Base-by-base conservation (phyloP, 1,284 basidiomycete species). In the Spongispora temasekensis region DNA sequence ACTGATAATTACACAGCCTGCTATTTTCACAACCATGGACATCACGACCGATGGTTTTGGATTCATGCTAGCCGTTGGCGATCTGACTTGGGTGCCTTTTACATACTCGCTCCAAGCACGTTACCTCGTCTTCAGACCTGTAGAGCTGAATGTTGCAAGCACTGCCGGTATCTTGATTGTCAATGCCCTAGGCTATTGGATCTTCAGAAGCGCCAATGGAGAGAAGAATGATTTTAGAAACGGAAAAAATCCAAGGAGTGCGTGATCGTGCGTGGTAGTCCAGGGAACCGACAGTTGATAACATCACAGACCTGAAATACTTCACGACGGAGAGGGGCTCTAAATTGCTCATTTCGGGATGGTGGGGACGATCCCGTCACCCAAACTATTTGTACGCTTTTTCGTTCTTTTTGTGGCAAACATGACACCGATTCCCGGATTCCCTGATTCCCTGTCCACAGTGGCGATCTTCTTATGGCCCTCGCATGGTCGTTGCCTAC, bases 1-100 rank as follows among this genome's bases (percentile, higher is more conserved):
- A 27, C 55, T 44, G 6, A 57, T 4, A 31, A 31, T 19, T 32
- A 1, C 46, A 5, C 59, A 91, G 89, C 85, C 89, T 4, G 90
- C 93, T 12, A 88, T 99, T 70, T 84, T 99, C 64, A 96, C 93
- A 10, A 95, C 93, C 21, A 98, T 99, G 95, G 97, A 99, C 74
- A 97, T 99, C 72, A 97, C 91, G 9, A 94, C 94, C 30, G 97
- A 99, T 69, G 97, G 97, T 5, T 98, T 99, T 68, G 97, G 97
- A 8, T 98, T 97, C 83, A 99, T 99, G 97, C 89, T 99, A 32
- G 80, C 94, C 4, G 88, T 97, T 54, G 97, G 97, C 52, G 95
- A 99, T 75, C 85, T 98, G 27, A 80, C 89, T 21, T 98, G 95
- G 93, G 93, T 99, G 10, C 97, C 97, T 6, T 98, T 98, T 77